Base-by-base conservation (phyloP, 371 early-diverging fungal genomes). In the Batkoa obscura region DNA sequence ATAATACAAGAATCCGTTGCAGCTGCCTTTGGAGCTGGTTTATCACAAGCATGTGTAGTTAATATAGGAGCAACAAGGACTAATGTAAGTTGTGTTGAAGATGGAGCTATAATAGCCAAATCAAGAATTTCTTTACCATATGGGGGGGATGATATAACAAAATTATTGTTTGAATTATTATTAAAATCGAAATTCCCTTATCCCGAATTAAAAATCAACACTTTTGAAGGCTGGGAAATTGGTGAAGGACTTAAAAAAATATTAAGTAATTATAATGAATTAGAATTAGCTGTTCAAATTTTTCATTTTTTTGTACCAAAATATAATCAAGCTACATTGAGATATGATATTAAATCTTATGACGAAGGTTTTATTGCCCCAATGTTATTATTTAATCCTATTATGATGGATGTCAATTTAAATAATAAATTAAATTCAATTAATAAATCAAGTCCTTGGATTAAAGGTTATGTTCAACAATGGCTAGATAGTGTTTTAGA, bases 11-110 rank as follows among this genome's bases (percentile, higher is more conserved):
- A 84, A 62, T 86, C 92, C 0, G 73, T 75, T 0, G 78, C 81
- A 61, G 90, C 86, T 1, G 80, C 87, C 0, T 89, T 80, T 66
- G 92, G 92, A 55, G 90, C 93, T 1, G 91, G 93, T 30, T 72
- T 86, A 3, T 83, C 88, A 0, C 72, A 75, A 9, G 88, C 88
- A 0, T 88, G 87, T 58, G 84, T 92, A 9, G 84, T 92, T 1
- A 90, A 91, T 63, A 80, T 92, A 56, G 93, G 93, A 4, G 90
- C 93, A 0, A 89, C 90, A 60, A 81, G 75, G 38, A 88, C 89
- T 12, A 83, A 74, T 50, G 71, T 90, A 10, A 67, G 80, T 0
- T 89, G 89, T 60, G 79, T 92, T 13, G 93, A 92, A 57, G 86
- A 89, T 42, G 93, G 93, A 13, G 72, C 80, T 15, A 80, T 81